Base-by-base conservation (phyloP, 1,284 basidiomycete species). In the Moesziomyces globuligerus region DNA sequence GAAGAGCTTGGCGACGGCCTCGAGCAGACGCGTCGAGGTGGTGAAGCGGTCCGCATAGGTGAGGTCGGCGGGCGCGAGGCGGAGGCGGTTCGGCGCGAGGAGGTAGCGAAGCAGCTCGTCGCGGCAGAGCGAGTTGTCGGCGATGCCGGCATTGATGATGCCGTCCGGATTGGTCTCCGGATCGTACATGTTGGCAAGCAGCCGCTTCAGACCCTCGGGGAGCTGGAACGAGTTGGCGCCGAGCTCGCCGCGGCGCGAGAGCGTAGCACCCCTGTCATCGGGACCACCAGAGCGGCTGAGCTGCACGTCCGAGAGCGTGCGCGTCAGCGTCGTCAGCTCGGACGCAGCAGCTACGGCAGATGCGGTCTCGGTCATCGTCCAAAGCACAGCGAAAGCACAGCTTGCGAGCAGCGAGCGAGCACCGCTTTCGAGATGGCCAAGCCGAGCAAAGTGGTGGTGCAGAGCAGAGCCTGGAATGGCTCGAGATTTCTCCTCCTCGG, bases 131-230 rank as follows among this genome's bases (percentile, higher is more conserved):
- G 53, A 50, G 45, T 77, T 77, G 45, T 77, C 75, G 1, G 75
- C 75, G 25, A 77, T 62, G 28, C 75, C 75, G 11, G 75, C 59
- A 20, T 72, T 68, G 51, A 77, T 69, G 51, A 77, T 69, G 46
- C 75, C 75, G 10, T 61, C 15, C 1, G 75, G 75, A 44, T 77
- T 77, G 44, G 51, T 55, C 40, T 41, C 34, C 13, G 53, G 54
- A 20, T 74, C 74, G 51, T 69, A 74, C 34, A 57, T 39, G 54
- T 76, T 59, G 47, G 42, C 24, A 17, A 73, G 51, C 18, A 65
- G 24, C 8, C 50, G 51, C 26, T 48, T 48, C 20, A 60, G 20
- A n/a, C 61, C 67, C 32, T 52, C 45, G 29, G 61, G 48, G 4
- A 75, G 24, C 20, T 48, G 20, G 28, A 75, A 46, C 3, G 26